Evolutionary conservation across 306 rosid species (phyloP).

Genomic region (Lupinus albus): DNA sequence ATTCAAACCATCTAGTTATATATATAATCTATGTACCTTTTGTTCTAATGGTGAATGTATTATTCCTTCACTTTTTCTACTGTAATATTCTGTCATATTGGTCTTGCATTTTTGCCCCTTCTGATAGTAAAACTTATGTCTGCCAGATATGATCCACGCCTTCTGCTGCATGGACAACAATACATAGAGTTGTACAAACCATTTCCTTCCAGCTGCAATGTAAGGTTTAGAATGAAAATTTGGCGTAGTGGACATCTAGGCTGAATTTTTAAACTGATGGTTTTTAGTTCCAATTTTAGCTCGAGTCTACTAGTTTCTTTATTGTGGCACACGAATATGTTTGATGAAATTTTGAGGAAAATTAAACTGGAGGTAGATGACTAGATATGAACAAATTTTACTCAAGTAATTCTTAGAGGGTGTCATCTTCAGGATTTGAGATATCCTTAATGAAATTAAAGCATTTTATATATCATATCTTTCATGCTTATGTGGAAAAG

Average conservation of each 20-base stretch:
- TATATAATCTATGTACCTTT: slow-evolving; percentile 8
- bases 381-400: slow-evolving; percentile 30
- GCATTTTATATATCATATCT: slow-evolving; percentile 11
- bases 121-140: slow-evolving; percentile 29
- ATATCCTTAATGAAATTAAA: slow-evolving; percentile 8
- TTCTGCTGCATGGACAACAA: slow-evolving; percentile 89
- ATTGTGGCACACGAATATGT: slow-evolving; percentile 6
- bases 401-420: slow-evolving; percentile 1
- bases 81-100: slow-evolving; percentile 26
- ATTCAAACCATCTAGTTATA: slow-evolving; percentile 19
- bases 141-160: slow-evolving; percentile 82
- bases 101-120: slow-evolving; percentile 20
- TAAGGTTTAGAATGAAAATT: slow-evolving; percentile 52
- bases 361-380: background rate
- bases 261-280: slow-evolving; percentile 25
- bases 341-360: slow-evolving; percentile 14
- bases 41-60: slow-evolving; percentile 2
- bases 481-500: background rate
- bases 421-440: slow-evolving; percentile 22
- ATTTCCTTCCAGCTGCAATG: slow-evolving; percentile 73
- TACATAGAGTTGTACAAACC: slow-evolving; percentile 87
- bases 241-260: slow-evolving; percentile 27
- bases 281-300: slow-evolving; percentile 28
- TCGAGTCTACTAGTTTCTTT: background rate
- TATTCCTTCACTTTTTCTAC: background rate